A percentile compares a stretch with the other conserved stretches of the same genome.
Conservation (phyloP, 768 basidiomycete genomes). For the Suillus luteus region DNA sequence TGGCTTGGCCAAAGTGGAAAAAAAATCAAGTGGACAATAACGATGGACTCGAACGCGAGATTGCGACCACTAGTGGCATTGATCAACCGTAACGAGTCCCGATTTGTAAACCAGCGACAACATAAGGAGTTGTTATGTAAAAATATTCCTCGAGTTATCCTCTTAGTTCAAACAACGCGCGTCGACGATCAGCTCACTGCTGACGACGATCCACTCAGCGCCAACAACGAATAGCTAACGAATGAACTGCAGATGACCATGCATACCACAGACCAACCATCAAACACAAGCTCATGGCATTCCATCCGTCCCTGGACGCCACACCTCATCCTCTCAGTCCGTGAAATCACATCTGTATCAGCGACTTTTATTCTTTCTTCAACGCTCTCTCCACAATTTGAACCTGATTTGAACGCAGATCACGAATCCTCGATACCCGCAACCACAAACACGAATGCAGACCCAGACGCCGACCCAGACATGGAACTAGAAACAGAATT, state of each 20-base stretch:
- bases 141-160: neutral
- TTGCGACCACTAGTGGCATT: no score
- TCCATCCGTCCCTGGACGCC: constrained; percentile 77
- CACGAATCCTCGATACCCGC: neutral
- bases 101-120: neutral
- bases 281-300: constrained; percentile 52
- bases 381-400: constrained; percentile 31
- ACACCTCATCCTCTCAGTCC: constrained; percentile 67
- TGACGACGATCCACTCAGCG: neutral
- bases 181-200: neutral
- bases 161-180: neutral
- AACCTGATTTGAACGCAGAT: constrained; percentile 31
- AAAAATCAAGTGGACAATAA: neutral
- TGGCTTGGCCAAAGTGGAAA: neutral
- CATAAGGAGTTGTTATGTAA: neutral
- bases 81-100: neutral
- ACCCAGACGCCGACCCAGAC: neutral
- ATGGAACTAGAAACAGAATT: neutral
- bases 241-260: constrained; percentile 22
- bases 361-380: constrained; percentile 77
- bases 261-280: constrained; percentile 12
- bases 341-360: constrained; percentile 79
- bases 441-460: neutral
- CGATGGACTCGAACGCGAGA: no score
- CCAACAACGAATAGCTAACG: neutral